Evolutionary conservation across 768 basidiomycete species (phyloP).

Genomic region (Daedalea quercina): DNA sequence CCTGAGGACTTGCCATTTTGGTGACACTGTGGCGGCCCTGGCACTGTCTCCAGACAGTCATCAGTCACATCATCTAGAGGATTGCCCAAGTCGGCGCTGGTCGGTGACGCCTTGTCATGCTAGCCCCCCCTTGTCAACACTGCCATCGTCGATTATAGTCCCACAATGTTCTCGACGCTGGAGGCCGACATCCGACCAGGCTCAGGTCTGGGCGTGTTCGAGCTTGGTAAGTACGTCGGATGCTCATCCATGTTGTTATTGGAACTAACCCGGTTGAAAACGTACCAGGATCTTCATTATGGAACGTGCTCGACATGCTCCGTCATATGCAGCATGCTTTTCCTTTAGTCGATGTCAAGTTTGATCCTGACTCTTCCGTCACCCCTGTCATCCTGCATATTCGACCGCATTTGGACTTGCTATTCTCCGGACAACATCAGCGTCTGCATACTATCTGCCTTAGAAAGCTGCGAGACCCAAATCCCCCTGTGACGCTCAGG

Average conservation of each 20-base stretch:
- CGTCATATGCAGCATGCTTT: conserved; percentile 61
- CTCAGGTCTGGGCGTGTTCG: conserved; percentile 69
- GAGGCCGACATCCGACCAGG: conserved; percentile 77
- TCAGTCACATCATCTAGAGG: background rate
- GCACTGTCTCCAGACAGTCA: background rate
- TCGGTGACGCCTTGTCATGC: no score
- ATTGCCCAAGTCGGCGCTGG: background rate
- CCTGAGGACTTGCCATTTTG: background rate
- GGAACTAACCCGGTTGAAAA: conserved; percentile 3
- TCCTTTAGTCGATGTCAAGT: conserved; percentile 80
- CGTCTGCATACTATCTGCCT: conserved; percentile 75
- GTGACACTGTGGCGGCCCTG: background rate
- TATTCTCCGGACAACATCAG: conserved; percentile 76
- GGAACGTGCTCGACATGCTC: conserved; percentile 67
- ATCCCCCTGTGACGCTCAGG: conserved; percentile 59
- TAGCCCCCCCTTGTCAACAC: no score
- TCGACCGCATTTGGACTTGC: conserved; percentile 76
- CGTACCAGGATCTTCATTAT: conserved; percentile 61
- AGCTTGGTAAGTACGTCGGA: conserved; percentile 44
- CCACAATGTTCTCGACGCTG: conserved; percentile 55
- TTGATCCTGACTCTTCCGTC: conserved; percentile 64
- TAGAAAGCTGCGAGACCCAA: conserved; percentile 56
- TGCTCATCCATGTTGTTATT: conserved; percentile 2
- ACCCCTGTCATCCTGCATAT: conserved; percentile 75
- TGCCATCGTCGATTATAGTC: background rate